Conservation (phyloP, 1,284 basidiomycete genomes). For the Sanguinoderma infundibulare region DNA sequence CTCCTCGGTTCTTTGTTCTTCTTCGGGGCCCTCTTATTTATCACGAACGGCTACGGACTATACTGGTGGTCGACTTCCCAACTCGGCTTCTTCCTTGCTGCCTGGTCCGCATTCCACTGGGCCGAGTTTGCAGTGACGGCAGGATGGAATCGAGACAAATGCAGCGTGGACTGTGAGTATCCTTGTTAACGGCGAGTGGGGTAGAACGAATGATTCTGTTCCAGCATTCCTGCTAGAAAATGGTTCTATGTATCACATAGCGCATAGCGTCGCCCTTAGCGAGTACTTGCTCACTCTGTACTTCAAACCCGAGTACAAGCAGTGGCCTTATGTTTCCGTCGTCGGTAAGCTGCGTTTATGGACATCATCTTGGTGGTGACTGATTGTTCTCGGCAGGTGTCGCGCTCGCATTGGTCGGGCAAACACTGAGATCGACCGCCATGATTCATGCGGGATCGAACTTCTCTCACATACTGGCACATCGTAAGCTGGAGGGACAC, state of each 20-base stretch:
- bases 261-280: constrained; percentile 77
- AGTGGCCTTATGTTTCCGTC: constrained; percentile 53
- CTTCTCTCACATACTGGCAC: constrained; percentile 90
- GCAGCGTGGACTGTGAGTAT: constrained; percentile 89
- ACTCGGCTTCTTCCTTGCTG: constrained; percentile 81
- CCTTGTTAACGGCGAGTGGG: background rate
- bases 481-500: constrained; percentile 74
- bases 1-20: constrained; percentile 69
- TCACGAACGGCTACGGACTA: constrained; percentile 46
- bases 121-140: constrained; percentile 95
- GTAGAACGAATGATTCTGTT: background rate
- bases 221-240: constrained; percentile 95
- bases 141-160: constrained; percentile 92
- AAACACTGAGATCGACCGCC: constrained; percentile 82
- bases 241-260: constrained; percentile 83
- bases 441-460: constrained; percentile 96
- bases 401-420: constrained; percentile 68
- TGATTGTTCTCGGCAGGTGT: constrained; percentile 54
- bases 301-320: constrained; percentile 66
- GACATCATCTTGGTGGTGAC: background rate
- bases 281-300: constrained; percentile 84
- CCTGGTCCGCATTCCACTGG: constrained; percentile 91
- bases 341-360: constrained; percentile 50
- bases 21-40: constrained; percentile 55
- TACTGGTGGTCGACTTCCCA: constrained; percentile 77